Evolutionary conservation across 2,329 filamentous ascomycete species (phyloP), one percentile per base, ranked within the genome.

Genomic region (Colletotrichum sp.): DNA sequence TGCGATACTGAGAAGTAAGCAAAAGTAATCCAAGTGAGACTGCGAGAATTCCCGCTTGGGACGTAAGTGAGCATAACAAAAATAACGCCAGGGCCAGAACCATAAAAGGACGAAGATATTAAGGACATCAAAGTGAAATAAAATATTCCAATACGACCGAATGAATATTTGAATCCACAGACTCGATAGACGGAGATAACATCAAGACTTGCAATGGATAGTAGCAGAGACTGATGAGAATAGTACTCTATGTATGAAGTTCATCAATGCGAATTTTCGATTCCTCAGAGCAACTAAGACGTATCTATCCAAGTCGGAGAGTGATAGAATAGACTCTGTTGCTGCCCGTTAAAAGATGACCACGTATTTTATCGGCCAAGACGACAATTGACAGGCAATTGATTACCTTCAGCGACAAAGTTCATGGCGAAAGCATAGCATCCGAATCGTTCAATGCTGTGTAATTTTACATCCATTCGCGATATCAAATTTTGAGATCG

Each of bases 311-410:
- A 19, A 44, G 39, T 3, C 39, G 2, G 8, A 19, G 2, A n/a
- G 8, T 44, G 8, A 9, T 2, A n/a, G 0, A 0, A 1, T 0
- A 44, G 16, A 11, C 39, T 44, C 5, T 1, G 16, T 44, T 44
- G 8, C 39, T 22, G 5, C 19, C 44, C 2, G 44, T 49, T n/a
- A n/a, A 49, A n/a, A 49, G 19, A n/a, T n/a, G 9, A 12, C 44
- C 19, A 22, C 19, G 19, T 49, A n/a, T n/a, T 12, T 12, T 9
- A 49, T 49, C 5, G 19, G 12, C 19, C 8, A 12, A 11, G 19
- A 1, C 9, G 19, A 49, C 19, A 49, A n/a, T 19, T 9, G 0
- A 49, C 19, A 49, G 44, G 44, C 5, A 12, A 49, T 11, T 49
- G 3, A 22, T 2, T 1, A 12, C 44, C 44, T 12, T 49, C 8